phyloP scores from a whole-genome alignment of 2,329 filamentous ascomycete genomes.

The Hymenoscyphus linearis region DNA sequence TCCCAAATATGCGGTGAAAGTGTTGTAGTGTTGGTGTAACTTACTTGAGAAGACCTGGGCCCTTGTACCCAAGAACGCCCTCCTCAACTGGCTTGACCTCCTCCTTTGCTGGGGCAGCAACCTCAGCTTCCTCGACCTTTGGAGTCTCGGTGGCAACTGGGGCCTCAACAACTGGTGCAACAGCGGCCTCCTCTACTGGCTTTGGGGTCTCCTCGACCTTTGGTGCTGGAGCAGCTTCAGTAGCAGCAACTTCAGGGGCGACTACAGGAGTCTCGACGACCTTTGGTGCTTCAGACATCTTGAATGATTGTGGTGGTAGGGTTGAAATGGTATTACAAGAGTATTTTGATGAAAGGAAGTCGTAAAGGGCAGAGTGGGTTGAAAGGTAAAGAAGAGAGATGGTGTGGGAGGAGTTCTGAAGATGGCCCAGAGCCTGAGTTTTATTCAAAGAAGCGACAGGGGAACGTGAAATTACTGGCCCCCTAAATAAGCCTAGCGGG shows the following conservation, averaged over 20 bases:
- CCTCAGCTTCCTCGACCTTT: constrained; percentile 39
- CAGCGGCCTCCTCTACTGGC: constrained; percentile 33
- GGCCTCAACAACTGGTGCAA: constrained; percentile 33
- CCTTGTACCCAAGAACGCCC: constrained; percentile 86
- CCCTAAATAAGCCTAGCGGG: background rate
- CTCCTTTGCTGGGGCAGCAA: constrained; percentile 44
- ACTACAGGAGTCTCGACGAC: constrained; percentile 48
- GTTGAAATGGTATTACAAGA: constrained; percentile 16
- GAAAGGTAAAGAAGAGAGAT: constrained; percentile 11
- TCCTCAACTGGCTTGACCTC: constrained; percentile 49
- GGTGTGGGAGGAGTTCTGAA: background rate
- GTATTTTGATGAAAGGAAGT: constrained; percentile 17
- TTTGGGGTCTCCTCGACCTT: constrained; percentile 23
- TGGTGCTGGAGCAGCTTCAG: constrained; percentile 33
- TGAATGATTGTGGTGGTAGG: constrained; percentile 18
- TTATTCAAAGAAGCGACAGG: constrained; percentile 8
- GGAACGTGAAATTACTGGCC: too few relatives aligned
- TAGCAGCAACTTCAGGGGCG: constrained; percentile 23
- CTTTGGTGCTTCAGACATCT: constrained; percentile 64
- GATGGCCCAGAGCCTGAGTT: constrained; percentile 22
- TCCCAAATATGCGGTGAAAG: background rate
- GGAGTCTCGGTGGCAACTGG: constrained; percentile 43
- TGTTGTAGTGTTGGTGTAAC: constrained; percentile 32
- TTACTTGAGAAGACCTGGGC: constrained; percentile 76
- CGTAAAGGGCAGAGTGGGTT: constrained; percentile 15